Base-by-base conservation (phyloP, 352 stramenopile genomes). In the Pelagophyceae sp. region DNA sequence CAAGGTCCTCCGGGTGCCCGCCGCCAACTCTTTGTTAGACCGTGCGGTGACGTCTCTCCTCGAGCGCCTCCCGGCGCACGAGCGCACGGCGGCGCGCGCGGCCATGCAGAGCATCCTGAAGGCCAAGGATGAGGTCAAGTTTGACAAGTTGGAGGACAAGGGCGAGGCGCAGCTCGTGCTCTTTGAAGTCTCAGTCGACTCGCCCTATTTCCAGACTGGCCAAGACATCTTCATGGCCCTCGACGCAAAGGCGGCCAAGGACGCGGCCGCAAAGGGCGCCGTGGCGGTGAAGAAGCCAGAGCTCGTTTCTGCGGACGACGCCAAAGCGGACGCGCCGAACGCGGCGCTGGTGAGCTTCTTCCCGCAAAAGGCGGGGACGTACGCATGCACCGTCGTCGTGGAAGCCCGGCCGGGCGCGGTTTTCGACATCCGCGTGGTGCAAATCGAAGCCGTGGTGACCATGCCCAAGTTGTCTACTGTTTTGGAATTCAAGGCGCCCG, bases 401-500 rank as follows among this genome's bases (percentile, higher is more conserved):
- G 79, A 20, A 27, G 50, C 40, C 54, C 64, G 70, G 88, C 87
- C 0, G 91, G 86, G 61, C 87, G 70, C 5, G 29, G 63, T 72
- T 11, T 15, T 45, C 63, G 91, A 96, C 67, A 77, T 92, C 38
- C 86, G 91, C 20, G 86, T 95, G 3, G 93, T 94, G 72, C 87
- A 94, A 51, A 75, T 96, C 0, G 80, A 93, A 0, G 88, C 83
- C 0, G 94, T 89, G 75, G 91, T 95, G 33, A 93, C 90, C 29
- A 90, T 93, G 51, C 90, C 89, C 17, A 90, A 88, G 29, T 83
- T 96, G 17, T 91, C 88, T 81, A 93, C 90, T 3, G 83, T 88
- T 29, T 81, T 97, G 19, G 90, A 95, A 45, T 97, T 97, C 71
- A 87, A 86, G 0, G 88, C 90, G 0, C 92, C 91, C 0, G 91